Evolutionary conservation across 1,139 yeast species (phyloP).

Genomic region (Yamadazyma kanchanaburiensis): DNA sequence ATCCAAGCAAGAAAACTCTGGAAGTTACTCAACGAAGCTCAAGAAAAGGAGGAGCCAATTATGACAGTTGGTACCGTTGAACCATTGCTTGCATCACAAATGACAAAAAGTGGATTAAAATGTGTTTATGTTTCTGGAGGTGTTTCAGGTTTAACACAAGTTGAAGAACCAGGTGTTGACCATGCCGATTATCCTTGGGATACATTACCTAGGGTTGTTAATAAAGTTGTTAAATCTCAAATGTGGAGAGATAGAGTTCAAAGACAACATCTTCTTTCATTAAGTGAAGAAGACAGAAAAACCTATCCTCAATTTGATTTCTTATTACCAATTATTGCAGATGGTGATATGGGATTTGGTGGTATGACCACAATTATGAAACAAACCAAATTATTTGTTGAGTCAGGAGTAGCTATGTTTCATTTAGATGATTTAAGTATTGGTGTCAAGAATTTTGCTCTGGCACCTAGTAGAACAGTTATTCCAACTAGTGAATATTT

Average conservation of each 20-base stretch:
- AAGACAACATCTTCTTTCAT: constrained; percentile 39
- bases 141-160: constrained; percentile 35
- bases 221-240: constrained; percentile 57
- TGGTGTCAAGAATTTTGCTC: constrained; percentile 68
- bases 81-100: constrained; percentile 59
- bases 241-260: constrained; percentile 54
- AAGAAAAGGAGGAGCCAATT: constrained; percentile 42
- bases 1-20: constrained; percentile 53
- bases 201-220: constrained; percentile 65
- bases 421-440: constrained; percentile 64
- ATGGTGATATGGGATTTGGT: constrained; percentile 71
- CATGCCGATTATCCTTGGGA: constrained; percentile 35
- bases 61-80: constrained; percentile 62
- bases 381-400: constrained; percentile 60
- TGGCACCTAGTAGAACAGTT: constrained; percentile 58
- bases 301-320: constrained; percentile 40
- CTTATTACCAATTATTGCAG: constrained; percentile 61
- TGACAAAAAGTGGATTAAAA: constrained; percentile 41
- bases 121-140: constrained; percentile 63
- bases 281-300: constrained; percentile 21
- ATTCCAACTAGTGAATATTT: constrained; percentile 62
- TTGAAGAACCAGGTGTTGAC: constrained; percentile 15
- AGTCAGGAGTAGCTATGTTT: constrained; percentile 63
- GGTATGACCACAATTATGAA: constrained; percentile 64
- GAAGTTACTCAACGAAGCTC: constrained; percentile 37